Evolutionary conservation across 345 rosid species (phyloP).

Genomic region (Punica granatum): DNA sequence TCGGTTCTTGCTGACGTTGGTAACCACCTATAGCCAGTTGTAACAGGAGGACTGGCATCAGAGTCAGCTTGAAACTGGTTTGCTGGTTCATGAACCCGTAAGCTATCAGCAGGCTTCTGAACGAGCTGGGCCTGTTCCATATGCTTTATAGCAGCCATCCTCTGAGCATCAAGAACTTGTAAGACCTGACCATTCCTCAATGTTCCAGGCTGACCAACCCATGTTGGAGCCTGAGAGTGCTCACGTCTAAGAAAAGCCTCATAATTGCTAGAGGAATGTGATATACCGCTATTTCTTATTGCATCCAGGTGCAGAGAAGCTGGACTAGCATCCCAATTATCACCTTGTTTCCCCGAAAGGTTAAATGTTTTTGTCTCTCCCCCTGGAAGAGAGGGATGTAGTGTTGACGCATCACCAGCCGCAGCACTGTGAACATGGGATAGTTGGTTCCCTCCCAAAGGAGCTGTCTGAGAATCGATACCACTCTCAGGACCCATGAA

Average conservation of each 20-base stretch:
- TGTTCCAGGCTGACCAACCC: constrained; percentile 66
- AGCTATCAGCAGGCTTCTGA: constrained; percentile 39
- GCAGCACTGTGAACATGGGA: constrained; percentile 22
- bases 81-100: constrained; percentile 21
- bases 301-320: constrained; percentile 25
- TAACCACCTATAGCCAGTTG: constrained; percentile 20
- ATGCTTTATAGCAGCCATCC: constrained; percentile 25
- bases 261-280: constrained; percentile 25
- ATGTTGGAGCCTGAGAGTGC: constrained; percentile 60
- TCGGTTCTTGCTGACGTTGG: constrained; percentile 26
- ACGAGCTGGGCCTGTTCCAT: constrained; percentile 32
- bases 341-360: constrained; percentile 18
- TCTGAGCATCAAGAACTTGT: constrained; percentile 33
- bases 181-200: constrained; percentile 60
- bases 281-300: constrained; percentile 31
- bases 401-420: constrained; percentile 30
- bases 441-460: constrained; percentile 34
- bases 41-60: constrained; percentile 25
- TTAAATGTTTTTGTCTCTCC: constrained; percentile 30
- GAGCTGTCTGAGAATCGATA: constrained; percentile 33
- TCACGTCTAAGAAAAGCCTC: constrained; percentile 32
- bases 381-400: constrained; percentile 14
- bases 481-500: constrained; percentile 35
- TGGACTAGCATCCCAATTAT: constrained; percentile 9
- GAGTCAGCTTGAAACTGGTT: constrained; percentile 30